These are phyloP conservation scores for Steccherinum ochraceum DNA, from an alignment of 768 basidiomycete genomes.

Conservation along the genomic window DNA sequence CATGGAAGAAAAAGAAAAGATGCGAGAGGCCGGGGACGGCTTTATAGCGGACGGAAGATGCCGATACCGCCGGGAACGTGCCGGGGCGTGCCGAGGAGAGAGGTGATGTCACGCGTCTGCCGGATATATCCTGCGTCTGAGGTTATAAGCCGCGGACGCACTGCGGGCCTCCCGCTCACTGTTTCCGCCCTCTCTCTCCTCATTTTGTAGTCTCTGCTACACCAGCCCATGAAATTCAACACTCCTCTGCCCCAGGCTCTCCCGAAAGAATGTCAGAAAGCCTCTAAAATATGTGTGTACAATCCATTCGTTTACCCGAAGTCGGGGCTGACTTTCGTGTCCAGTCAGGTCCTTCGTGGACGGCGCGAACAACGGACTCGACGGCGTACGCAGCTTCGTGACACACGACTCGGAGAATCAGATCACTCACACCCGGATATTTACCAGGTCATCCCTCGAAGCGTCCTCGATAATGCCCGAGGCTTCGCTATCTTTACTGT, in stretches of 20 bases:
- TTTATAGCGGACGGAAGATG: neutral
- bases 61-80: neutral
- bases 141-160: constrained; percentile 7
- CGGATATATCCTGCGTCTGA: neutral
- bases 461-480: constrained; percentile 48
- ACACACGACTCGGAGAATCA: too few species aligned
- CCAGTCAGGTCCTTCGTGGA: constrained; percentile 89
- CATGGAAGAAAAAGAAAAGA: neutral
- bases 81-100: too few species aligned
- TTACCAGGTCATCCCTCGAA: constrained; percentile 53
- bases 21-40: too few species aligned
- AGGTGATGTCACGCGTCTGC: neutral
- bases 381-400: constrained; percentile 63
- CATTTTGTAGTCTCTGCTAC: constrained; percentile 2
- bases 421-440: too few species aligned
- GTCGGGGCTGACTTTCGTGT: constrained; percentile 7
- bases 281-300: constrained; percentile 77
- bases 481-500: constrained; percentile 92
- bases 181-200: neutral
- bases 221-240: constrained; percentile 37
- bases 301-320: neutral
- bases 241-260: constrained; percentile 52
- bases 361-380: constrained; percentile 73
- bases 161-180: neutral
- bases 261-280: constrained; percentile 82